These are phyloP conservation scores for Daldinia caldariorum DNA, from an alignment of 495 filamentous ascomycete species.

Conservation along the genomic window DNA sequence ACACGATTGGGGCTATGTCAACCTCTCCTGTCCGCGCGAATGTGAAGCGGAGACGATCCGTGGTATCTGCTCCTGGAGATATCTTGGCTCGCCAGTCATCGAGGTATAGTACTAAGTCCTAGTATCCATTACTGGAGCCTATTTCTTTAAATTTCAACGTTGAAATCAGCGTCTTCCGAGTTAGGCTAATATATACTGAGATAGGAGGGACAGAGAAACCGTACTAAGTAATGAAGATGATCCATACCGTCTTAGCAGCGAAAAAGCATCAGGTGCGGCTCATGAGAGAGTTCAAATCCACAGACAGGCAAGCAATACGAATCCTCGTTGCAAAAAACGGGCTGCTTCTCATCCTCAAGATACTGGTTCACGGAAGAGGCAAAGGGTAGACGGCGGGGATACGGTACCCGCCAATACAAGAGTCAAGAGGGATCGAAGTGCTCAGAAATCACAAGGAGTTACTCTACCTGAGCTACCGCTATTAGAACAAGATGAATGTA, in stretches of 20 bases:
- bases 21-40: slow-evolving; percentile 30
- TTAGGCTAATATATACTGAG: neutral
- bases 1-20: slow-evolving; percentile 18
- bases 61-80: slow-evolving; percentile 38
- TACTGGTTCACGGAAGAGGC: slow-evolving; percentile 6
- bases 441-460: neutral
- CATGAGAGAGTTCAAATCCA: neutral
- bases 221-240: neutral
- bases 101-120: slow-evolving; percentile 21
- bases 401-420: neutral
- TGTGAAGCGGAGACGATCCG: slow-evolving; percentile 28
- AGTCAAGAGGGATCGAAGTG: neutral
- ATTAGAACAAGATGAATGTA: neutral
- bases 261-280: neutral
- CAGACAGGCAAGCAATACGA: neutral
- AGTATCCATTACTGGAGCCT: too few species aligned
- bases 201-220: neutral
- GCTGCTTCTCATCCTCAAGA: neutral
- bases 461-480: slow-evolving; percentile 7
- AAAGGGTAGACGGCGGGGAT: neutral
- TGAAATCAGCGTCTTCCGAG: neutral
- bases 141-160: neutral
- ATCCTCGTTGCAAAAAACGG: slow-evolving; percentile 14
- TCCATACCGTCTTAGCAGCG: neutral
- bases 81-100: neutral